Evolutionary conservation across 129 eudicot genomes (phyloP).

Genomic region (Arctium lappa): DNA sequence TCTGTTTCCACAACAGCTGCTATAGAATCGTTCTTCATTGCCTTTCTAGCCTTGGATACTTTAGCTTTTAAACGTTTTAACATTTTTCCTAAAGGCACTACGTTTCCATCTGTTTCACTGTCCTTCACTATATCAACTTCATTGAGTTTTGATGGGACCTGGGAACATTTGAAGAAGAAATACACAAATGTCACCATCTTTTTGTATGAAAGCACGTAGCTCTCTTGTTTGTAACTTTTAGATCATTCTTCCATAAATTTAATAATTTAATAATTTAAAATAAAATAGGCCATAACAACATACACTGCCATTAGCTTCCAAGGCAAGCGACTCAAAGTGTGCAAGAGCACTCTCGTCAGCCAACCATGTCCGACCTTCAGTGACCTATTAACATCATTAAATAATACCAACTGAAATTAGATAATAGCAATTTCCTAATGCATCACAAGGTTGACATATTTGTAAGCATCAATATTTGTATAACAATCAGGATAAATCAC

Average conservation of each 20-base stretch:
- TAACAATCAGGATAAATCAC: not conserved
- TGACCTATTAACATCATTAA: conserved; percentile 39
- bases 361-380: conserved; percentile 76
- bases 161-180: conserved; percentile 12
- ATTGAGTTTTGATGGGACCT: conserved; percentile 51
- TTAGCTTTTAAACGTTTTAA: conserved; percentile 77
- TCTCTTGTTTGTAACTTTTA: not conserved
- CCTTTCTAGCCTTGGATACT: conserved; percentile 62
- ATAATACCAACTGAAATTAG: conserved; percentile 5
- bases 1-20: conserved; percentile 45
- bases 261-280: not conserved
- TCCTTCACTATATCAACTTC: conserved; percentile 73
- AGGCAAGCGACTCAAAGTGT: conserved; percentile 65
- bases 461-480: not conserved
- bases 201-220: not conserved
- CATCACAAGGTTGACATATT: not conserved
- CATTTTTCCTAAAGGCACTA: conserved; percentile 73
- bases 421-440: not conserved
- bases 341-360: conserved; percentile 65
- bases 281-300: conserved; percentile 1
- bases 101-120: conserved; percentile 78
- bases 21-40: conserved; percentile 43
- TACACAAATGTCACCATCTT: conserved; percentile 8
- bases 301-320: conserved; percentile 76
- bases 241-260: not conserved